Base-by-base conservation (phyloP, 1,139 yeast genomes). In the Blastobotrys persicus region DNA sequence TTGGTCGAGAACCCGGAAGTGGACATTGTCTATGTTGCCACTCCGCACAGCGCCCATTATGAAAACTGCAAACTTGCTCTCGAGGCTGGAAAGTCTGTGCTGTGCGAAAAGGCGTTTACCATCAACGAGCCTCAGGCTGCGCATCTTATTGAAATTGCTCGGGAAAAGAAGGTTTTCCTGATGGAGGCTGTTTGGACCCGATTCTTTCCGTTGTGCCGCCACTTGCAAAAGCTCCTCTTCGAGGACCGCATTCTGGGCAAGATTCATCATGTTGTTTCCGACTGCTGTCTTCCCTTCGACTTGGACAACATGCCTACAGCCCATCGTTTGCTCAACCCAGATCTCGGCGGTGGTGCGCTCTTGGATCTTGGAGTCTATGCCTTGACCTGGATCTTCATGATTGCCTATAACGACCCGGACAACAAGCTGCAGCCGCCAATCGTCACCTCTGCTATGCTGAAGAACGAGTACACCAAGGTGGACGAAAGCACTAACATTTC, bases 161-260 rank as follows among this genome's bases (percentile, higher is more conserved):
- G 68, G 55, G 58, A 66, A 46, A 72, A 76, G 59, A 66, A 70
- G 2, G 67, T 75, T 46, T 80, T 77, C 57, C 67, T 80, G 47
- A 77, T 81, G 84, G 87, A 81, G 61, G 86, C 79, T 2, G 76
- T 81, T 48, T 81, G 87, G 87, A 78, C 85, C 2, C 68, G 85
- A 46, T 81, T 77, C 60, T 77, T 81, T 69, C 86, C 86, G 1
- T 59, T 78, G 28, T 68, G 76, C 40, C 51, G 62, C 20, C 68
- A 69, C 26, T 65, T 79, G 47, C 68, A 72, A 53, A 52, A 69
- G 32, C 64, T 70, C 50, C 59, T 81, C 26, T 76, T 73, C 55
- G 69, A 73, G 20, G 74, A 78, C 33, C 66, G 71, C 51, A 64
- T 71, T 12, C 60, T 81, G 51, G 85, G 85, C 2, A 74, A 72